Evolutionary conservation across 306 rosid genomes (phyloP).

Genomic region (Vachellia pachyceras): DNA sequence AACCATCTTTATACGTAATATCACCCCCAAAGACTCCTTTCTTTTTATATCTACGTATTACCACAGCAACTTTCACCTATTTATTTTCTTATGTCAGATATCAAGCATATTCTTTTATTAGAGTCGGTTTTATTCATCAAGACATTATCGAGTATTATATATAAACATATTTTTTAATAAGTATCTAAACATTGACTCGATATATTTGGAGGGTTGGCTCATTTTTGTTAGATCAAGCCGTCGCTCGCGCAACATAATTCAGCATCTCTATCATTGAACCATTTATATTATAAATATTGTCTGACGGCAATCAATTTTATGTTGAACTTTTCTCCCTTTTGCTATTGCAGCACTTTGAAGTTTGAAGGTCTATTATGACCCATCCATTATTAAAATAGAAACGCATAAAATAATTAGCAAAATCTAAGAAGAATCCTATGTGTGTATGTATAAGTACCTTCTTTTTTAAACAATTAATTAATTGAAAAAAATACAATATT

Average conservation of each 20-base stretch:
- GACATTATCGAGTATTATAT: too few relatives aligned
- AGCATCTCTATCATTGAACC: slow-evolving; percentile 13
- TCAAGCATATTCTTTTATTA: too few relatives aligned
- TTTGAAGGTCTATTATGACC: background rate
- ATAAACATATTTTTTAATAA: too few relatives aligned
- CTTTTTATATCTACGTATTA: background rate
- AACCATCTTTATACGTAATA: slow-evolving; percentile 21
- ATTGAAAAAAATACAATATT: background rate
- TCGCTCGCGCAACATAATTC: background rate
- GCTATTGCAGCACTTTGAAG: background rate
- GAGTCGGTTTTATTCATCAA: too few relatives aligned
- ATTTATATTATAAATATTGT: slow-evolving; percentile 11
- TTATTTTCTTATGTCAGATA: too few relatives aligned
- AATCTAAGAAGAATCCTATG: slow-evolving; percentile 20
- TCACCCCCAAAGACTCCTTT: slow-evolving; percentile 32
- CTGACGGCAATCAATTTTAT: background rate
- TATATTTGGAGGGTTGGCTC: too few relatives aligned
- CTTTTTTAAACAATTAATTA: background rate
- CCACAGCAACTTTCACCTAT: background rate
- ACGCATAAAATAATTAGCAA: background rate
- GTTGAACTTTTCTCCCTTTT: background rate
- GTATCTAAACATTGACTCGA: too few relatives aligned
- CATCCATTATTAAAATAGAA: too few relatives aligned
- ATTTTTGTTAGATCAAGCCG: too few relatives aligned
- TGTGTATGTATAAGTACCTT: background rate